Conservation (phyloP, 179 eudicot genomes). For the Monotropa hypopitys region DNA sequence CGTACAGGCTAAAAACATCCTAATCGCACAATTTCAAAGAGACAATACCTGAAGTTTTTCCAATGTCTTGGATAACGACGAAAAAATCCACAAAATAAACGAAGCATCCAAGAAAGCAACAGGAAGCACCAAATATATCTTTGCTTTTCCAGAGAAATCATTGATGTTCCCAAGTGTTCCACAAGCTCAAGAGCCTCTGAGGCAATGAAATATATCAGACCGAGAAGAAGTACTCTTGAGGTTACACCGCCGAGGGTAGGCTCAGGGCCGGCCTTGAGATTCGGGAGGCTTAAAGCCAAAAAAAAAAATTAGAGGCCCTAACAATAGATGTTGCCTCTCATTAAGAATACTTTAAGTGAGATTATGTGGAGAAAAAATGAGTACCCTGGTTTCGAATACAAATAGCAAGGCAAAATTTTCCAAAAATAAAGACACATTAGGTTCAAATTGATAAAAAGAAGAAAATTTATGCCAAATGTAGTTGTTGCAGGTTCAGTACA, state of each 20-base stretch:
- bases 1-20: background rate
- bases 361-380: no score
- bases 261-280: no score
- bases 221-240: conserved; percentile 62
- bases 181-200: conserved; percentile 81
- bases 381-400: no score
- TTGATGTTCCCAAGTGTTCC: conserved; percentile 75
- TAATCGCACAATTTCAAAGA: background rate
- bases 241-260: conserved; percentile 85
- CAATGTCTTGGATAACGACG: conserved; percentile 65
- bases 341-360: no score
- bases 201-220: conserved; percentile 59
- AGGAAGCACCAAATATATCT: conserved; percentile 69
- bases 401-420: no score
- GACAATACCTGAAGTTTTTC: conserved; percentile 81
- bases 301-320: no score
- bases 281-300: no score
- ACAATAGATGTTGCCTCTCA: no score
- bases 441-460: no score
- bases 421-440: no score
- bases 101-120: conserved; percentile 77
- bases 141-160: conserved; percentile 74
- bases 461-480: no score
- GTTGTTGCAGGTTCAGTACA: no score
- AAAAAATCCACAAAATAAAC: conserved; percentile 88